A percentile compares a stretch with the other conserved stretches of the same genome.
These are phyloP conservation scores for Pelagophyceae sp. DNA, from an alignment of 352 stramenopile species.

Conservation along the genomic window DNA sequence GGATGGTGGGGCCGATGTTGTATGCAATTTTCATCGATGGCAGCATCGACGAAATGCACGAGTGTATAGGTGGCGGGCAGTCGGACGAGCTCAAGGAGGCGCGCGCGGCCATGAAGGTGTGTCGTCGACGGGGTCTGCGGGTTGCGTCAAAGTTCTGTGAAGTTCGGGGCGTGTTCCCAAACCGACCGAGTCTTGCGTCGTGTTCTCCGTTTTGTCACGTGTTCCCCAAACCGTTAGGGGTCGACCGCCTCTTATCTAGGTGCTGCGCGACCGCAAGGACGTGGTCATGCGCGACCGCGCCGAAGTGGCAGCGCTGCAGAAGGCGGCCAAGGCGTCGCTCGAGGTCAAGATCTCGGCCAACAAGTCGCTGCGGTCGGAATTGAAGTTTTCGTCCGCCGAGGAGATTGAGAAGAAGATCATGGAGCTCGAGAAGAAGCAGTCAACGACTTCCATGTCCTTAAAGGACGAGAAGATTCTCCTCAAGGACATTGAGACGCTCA, in stretches of 20 bases:
- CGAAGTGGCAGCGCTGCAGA: constrained; percentile 57
- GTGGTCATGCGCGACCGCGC: constrained; percentile 57
- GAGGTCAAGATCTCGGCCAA: constrained; percentile 65
- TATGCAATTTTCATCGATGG: too few relatives aligned
- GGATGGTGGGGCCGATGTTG: not conserved
- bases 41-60: constrained; percentile 32
- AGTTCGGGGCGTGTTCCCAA: too few relatives aligned
- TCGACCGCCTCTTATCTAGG: too few relatives aligned
- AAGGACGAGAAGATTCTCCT: constrained; percentile 92
- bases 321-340: constrained; percentile 69
- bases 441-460: constrained; percentile 89
- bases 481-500: constrained; percentile 80
- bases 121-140: too few relatives aligned
- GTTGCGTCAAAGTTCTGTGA: too few relatives aligned
- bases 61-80: too few relatives aligned
- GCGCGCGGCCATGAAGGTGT: constrained; percentile 41
- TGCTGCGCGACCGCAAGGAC: constrained; percentile 52
- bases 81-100: constrained; percentile 38
- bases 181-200: too few relatives aligned
- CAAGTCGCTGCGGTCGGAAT: constrained; percentile 64
- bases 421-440: constrained; percentile 72
- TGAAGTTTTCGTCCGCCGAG: constrained; percentile 72
- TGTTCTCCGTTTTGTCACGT: too few relatives aligned
- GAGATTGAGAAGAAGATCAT: constrained; percentile 83
- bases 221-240: too few relatives aligned